Percentiles rank a stretch among this genome's conserved stretches.
These are phyloP conservation scores for Cutaneotrichosporon cavernicola DNA, from an alignment of 1,284 basidiomycete species.

Conservation along the genomic window DNA sequence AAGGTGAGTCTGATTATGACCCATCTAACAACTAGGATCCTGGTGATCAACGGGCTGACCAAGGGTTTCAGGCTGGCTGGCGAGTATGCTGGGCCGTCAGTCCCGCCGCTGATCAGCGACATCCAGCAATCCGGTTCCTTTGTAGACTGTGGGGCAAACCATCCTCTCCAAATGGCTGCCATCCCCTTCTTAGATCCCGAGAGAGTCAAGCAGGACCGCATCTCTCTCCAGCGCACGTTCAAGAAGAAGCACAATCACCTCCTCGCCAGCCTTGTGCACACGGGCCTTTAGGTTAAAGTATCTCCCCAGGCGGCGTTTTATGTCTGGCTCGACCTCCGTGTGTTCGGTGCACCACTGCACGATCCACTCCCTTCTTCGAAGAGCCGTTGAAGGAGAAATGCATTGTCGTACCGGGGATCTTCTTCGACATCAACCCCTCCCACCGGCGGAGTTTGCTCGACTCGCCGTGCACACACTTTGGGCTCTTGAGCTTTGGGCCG, in stretches of 20 bases:
- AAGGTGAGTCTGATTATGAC: constrained; percentile 53
- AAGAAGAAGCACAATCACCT: constrained; percentile 87
- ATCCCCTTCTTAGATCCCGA: constrained; percentile 70
- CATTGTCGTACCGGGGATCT: constrained; percentile 60
- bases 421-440: constrained; percentile 83
- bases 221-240: constrained; percentile 83
- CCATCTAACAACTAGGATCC: constrained; percentile 58
- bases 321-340: constrained; percentile 90
- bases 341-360: too few relatives aligned
- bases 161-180: constrained; percentile 84
- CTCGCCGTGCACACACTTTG: constrained; percentile 86
- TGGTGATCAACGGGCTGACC: constrained; percentile 88
- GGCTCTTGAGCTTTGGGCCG: constrained; percentile 84
- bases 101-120: constrained; percentile 78
- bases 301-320: constrained; percentile 79
- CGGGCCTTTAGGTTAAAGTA: constrained; percentile 72
- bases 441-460: constrained; percentile 74
- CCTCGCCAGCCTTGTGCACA: constrained; percentile 70
- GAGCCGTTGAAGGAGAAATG: constrained; percentile 71
- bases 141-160: constrained; percentile 83
- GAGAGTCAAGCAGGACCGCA: constrained; percentile 69
- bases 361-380: constrained; percentile 92
- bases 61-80: constrained; percentile 80
- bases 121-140: constrained; percentile 84
- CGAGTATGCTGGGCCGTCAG: constrained; percentile 94